phyloP scores from a whole-genome alignment of 768 basidiomycete species.

The Gyrodon lividus region DNA sequence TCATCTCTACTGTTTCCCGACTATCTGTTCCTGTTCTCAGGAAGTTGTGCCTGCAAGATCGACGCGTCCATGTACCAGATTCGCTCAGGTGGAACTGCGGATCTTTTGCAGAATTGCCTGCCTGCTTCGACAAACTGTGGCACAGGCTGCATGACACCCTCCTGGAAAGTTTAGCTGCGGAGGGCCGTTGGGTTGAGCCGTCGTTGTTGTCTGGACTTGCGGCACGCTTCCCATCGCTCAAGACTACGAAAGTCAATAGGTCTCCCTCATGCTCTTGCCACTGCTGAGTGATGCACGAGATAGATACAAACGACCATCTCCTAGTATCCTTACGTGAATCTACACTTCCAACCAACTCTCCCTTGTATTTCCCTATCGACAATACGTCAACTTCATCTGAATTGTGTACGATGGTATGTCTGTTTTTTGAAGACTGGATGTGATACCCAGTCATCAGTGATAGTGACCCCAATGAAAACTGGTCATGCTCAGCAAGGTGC shows the following conservation, averaged over 20 bases:
- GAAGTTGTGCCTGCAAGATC: constrained; percentile 48
- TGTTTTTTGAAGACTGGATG: no score
- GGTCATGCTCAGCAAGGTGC: no score
- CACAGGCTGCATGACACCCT: constrained; percentile 3
- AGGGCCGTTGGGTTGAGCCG: constrained; percentile 30
- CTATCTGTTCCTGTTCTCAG: constrained; percentile 48
- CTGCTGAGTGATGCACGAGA: no score
- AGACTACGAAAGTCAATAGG: constrained; percentile 12
- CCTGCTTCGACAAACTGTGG: constrained; percentile 7
- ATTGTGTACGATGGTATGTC: constrained; percentile 6
- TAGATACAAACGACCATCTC: not conserved
- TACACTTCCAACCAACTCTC: no score
- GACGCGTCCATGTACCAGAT: constrained; percentile 8
- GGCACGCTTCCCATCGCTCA: constrained; percentile 12
- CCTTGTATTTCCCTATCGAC: no score
- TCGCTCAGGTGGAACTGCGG: constrained; percentile 1
- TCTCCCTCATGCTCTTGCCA: no score
- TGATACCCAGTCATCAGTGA: no score
- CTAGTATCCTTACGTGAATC: no score
- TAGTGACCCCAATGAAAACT: no score
- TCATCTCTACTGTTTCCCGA: constrained; percentile 50
- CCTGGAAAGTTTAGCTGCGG: constrained; percentile 13
- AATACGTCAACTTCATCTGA: not conserved
- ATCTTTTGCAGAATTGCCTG: constrained; percentile 43
- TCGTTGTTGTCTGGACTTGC: constrained; percentile 11